Evolutionary conservation across 768 basidiomycete genomes (phyloP).

Genomic region (Macrolepiota dolichaula): DNA sequence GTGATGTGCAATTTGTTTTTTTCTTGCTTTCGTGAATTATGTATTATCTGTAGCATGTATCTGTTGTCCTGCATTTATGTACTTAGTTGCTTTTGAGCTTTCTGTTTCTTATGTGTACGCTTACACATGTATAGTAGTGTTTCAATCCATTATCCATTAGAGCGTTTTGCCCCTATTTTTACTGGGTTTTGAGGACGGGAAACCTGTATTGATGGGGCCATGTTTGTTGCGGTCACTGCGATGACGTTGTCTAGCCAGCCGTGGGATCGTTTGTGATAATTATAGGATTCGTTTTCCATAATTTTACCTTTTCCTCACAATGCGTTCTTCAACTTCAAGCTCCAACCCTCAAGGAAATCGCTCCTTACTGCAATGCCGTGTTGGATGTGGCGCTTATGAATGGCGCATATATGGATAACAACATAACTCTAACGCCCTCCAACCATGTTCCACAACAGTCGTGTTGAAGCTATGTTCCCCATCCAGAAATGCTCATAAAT

Average conservation of each 20-base stretch:
- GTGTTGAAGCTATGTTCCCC: neutral
- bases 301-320: too few species aligned
- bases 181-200: too few species aligned
- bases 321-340: too few species aligned
- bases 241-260: too few species aligned
- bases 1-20: neutral
- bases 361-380: neutral
- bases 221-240: too few species aligned
- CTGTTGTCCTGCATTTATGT: neutral
- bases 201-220: too few species aligned
- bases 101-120: neutral
- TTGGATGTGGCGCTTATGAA: neutral
- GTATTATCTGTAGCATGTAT: neutral
- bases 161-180: too few species aligned
- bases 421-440: neutral
- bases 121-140: neutral
- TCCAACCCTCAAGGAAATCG: too few species aligned
- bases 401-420: neutral
- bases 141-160: neutral
- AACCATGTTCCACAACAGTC: neutral
- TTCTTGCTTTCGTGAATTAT: neutral
- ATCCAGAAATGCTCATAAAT: neutral
- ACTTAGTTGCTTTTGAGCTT: neutral
- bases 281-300: too few species aligned
- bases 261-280: too few species aligned